Conservation (phyloP, 2,329 filamentous ascomycete species). For the Grosmannia huntii region DNA sequence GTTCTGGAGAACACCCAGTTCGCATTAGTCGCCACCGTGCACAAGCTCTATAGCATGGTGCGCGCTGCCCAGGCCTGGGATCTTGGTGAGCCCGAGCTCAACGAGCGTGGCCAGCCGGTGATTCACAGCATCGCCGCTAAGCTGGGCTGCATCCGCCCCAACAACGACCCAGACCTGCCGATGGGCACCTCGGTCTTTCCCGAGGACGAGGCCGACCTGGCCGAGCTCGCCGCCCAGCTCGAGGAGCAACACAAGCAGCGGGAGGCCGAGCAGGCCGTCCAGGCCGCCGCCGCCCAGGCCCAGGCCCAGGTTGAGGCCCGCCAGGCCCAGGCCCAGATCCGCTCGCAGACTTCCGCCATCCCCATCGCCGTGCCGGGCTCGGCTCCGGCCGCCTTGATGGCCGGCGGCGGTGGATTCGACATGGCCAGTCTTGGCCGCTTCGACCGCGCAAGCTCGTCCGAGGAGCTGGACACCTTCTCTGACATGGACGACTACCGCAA, state of each 20-base stretch:
- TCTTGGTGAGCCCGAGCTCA: conserved; percentile 49
- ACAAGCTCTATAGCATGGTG: conserved; percentile 54
- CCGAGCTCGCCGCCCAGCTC: conserved; percentile 42
- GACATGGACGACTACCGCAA: conserved; percentile 39
- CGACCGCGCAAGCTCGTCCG: conserved; percentile 41
- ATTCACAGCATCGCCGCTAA: conserved; percentile 54
- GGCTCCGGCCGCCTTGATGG: conserved; percentile 11
- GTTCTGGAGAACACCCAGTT: conserved; percentile 54
- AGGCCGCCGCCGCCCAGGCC: conserved; percentile 11
- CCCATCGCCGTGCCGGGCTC: conserved; percentile 1
- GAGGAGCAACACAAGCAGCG: conserved; percentile 31
- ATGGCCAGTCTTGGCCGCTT: conserved; percentile 15
- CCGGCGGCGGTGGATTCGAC: conserved; percentile 15
- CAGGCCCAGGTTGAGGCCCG: conserved; percentile 12
- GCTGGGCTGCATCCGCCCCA: conserved; percentile 50
- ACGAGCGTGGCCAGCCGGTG: conserved; percentile 48
- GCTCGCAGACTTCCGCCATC: background rate
- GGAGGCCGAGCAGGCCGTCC: conserved; percentile 19
- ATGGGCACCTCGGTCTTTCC: conserved; percentile 43
- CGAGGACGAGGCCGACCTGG: conserved; percentile 45
- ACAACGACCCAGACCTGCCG: conserved; percentile 46
- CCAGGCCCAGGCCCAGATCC: conserved; percentile 13
- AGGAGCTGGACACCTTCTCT: conserved; percentile 41
- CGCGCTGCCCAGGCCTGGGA: conserved; percentile 45
- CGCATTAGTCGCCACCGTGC: conserved; percentile 49